Percentiles rank a stretch among this genome's conserved stretches.
phyloP scores from a whole-genome alignment of 2,329 filamentous ascomycete genomes.

The Lecanicillium sp. region DNA sequence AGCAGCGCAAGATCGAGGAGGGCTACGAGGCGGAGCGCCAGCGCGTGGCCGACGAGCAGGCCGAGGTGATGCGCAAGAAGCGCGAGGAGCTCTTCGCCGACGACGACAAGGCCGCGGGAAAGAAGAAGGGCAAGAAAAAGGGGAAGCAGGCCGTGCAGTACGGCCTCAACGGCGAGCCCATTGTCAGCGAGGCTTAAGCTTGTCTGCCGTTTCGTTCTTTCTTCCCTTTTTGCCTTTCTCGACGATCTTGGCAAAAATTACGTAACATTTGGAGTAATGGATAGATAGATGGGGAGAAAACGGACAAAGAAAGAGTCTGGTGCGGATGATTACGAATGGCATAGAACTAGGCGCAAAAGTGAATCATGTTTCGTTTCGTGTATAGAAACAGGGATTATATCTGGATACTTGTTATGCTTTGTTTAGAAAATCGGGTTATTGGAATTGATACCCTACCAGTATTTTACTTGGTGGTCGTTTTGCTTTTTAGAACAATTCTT shows the following conservation, averaged over 20 bases:
- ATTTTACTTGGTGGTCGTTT: no score
- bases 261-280: background rate
- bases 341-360: conserved; percentile 1
- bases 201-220: no score
- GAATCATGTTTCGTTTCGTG: conserved; percentile 17
- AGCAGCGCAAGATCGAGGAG: conserved; percentile 43
- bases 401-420: no score
- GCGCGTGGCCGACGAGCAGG: conserved; percentile 39
- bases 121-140: conserved; percentile 30
- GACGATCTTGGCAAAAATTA: background rate
- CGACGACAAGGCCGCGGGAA: conserved; percentile 27
- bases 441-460: background rate
- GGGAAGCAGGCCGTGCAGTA: conserved; percentile 29
- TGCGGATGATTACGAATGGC: background rate
- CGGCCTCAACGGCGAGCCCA: conserved; percentile 33
- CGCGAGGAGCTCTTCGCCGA: conserved; percentile 44
- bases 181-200: conserved; percentile 22
- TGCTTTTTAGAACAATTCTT: no score
- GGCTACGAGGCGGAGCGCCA: conserved; percentile 40
- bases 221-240: background rate
- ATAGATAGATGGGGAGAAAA: no score
- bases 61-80: conserved; percentile 41
- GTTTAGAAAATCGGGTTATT: no score
- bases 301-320: background rate
- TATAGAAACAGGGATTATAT: no score